A percentile compares a stretch with the other conserved stretches of the same genome.
Conservation (phyloP, 768 basidiomycete species). For the Psilocybe azurescens region DNA sequence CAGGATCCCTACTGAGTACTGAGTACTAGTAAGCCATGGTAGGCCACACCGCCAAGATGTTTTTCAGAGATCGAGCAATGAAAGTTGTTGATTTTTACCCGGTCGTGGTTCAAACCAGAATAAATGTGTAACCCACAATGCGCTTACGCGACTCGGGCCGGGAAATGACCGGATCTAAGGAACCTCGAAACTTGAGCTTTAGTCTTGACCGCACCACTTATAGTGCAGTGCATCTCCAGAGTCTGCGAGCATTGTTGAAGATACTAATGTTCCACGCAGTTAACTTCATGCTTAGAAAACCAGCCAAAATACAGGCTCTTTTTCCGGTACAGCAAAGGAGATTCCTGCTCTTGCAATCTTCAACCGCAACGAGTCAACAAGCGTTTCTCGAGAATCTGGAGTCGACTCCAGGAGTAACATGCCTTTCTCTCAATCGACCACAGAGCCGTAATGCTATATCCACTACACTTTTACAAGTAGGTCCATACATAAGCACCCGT, state of each 20-base stretch:
- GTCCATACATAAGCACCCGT: constrained; percentile 7
- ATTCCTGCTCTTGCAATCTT: constrained; percentile 11
- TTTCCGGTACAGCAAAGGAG: constrained; percentile 9
- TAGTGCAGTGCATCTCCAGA: too few species aligned
- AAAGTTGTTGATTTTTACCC: too few species aligned
- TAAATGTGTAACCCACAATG: too few species aligned
- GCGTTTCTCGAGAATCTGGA: constrained; percentile 58
- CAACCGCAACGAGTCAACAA: constrained; percentile 23
- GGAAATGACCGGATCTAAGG: too few species aligned
- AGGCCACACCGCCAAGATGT: too few species aligned
- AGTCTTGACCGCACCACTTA: not conserved
- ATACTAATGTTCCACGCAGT: not conserved
- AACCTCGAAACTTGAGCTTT: not conserved
- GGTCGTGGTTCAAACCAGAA: too few species aligned
- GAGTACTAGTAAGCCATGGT: too few species aligned
- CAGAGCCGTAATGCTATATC: constrained; percentile 91
- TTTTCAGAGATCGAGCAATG: too few species aligned
- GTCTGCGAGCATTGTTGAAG: too few species aligned
- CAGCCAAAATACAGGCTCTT: not conserved
- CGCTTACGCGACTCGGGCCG: too few species aligned
- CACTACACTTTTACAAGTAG: constrained; percentile 67
- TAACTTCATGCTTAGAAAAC: not conserved
- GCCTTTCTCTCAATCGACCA: constrained; percentile 81
- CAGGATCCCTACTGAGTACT: too few species aligned
- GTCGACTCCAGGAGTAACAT: constrained; percentile 68